Evolutionary conservation across 305 asterid species (phyloP), one percentile per base, ranked within the genome.

Genomic region (Plantago coronopus): DNA sequence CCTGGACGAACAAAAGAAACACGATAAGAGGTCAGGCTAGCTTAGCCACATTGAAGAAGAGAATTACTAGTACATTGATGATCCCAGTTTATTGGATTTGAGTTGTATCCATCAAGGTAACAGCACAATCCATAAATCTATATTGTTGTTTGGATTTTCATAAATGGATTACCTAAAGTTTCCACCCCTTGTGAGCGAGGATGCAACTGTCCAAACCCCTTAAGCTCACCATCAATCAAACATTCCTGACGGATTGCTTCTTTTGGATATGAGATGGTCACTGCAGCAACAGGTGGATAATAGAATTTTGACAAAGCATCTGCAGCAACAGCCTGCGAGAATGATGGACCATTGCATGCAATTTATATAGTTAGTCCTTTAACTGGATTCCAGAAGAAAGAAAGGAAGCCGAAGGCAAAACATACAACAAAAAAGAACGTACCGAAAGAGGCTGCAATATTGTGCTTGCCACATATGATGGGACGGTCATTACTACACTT

Each of bases 191-290:
- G 98, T 63, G 94, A 78, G 62, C 97, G 95, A 17, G 98, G 97
- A 79, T 91, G 98, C 88, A 91, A 75, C 82, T 91, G 98, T 67
- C 98, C 98, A 74, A 91, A 91, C 71, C 98, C 97, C 82, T 83
- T 88, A 13, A 91, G 81, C 73, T 84, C 93, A 78, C 95, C 95
- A 64, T 81, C 89, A 61, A 86, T 70, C 72, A 88, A 59, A 51
- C 94, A 72, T 13, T 88, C 95, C 49, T 75, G 73, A 46, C 89
- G 87, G 70, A 91, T 80, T 61, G 95, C 95, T 67, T 81, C 87
- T 80, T 78, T 74, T 19, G 98, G 97, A 82, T 91, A 91, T 12
- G 98, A 88, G 72, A 91, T 58, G 46, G 96, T 67, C 55, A 91
- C 96, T 61, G 96, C 97, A 38, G 91, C 98, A 65, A 91, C 98